Conservation (phyloP, 2,329 filamentous ascomycete species). For the Scolecobasidium constrictum region DNA sequence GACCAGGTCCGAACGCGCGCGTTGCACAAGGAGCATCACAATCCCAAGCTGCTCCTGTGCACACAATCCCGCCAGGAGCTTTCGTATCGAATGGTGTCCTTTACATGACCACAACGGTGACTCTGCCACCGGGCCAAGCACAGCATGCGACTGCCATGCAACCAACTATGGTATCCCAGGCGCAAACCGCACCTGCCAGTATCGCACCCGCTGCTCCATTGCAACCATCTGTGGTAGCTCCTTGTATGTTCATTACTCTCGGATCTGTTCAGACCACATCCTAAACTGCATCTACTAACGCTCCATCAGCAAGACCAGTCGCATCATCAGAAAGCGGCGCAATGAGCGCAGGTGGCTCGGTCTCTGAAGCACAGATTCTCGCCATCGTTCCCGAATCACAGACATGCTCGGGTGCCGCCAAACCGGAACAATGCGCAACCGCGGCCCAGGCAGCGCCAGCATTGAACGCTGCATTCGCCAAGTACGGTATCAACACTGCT, state of each 20-base stretch:
- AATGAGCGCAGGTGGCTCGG: no score
- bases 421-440: slow-evolving; percentile 51
- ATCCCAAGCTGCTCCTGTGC: not conserved
- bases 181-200: no score
- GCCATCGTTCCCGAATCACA: slow-evolving; percentile 2
- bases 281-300: no score
- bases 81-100: not conserved
- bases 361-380: no score
- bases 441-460: slow-evolving; percentile 49
- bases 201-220: no score
- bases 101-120: not conserved
- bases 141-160: no score
- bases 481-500: slow-evolving; percentile 43
- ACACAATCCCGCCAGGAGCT: not conserved
- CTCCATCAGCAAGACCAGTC: no score
- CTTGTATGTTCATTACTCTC: no score
- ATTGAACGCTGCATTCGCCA: slow-evolving; percentile 45
- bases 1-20: not conserved
- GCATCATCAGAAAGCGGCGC: no score
- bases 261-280: not conserved
- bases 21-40: not conserved
- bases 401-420: slow-evolving; percentile 14
- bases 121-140: not conserved
- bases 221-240: no score
- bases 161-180: no score